These are phyloP conservation scores for Capsicum pubescens DNA, from an alignment of 257 asterid genomes.

Conservation along the genomic window DNA sequence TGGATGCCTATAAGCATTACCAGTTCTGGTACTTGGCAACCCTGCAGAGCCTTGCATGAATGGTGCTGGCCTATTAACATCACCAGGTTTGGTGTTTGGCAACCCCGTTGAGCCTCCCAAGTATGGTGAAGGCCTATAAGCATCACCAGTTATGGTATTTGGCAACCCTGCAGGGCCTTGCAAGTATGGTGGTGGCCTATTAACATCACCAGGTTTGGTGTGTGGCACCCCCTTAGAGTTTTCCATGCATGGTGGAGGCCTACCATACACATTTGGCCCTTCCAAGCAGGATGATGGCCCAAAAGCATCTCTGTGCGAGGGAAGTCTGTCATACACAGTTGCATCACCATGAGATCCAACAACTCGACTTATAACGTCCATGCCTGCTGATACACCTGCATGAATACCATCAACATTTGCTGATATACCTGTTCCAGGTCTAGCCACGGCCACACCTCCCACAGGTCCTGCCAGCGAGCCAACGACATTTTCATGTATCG, in stretches of 20 bases:
- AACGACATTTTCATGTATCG: neutral
- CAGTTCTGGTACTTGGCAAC: neutral
- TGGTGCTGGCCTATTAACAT: neutral
- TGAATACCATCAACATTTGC: neutral
- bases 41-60: neutral
- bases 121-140: conserved; percentile 3
- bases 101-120: neutral
- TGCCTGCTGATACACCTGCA: neutral
- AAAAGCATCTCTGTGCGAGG: neutral
- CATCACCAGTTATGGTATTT: conserved; percentile 2
- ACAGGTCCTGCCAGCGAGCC: conserved; percentile 18
- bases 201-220: too few relatives aligned
- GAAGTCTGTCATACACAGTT: neutral
- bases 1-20: neutral
- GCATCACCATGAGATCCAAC: conserved; percentile 3
- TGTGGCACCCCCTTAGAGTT: too few relatives aligned
- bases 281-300: neutral
- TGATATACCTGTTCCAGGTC: conserved; percentile 8
- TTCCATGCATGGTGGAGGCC: neutral
- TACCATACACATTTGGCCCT: neutral
- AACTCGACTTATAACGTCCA: neutral
- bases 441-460: neutral
- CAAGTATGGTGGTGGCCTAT: neutral
- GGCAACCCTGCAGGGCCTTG: neutral
- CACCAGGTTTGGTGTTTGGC: neutral